A percentile compares a stretch with the other conserved stretches of the same genome.
Conservation (phyloP, 805 yeast genomes). For the Wickerhamomyces chaumierensis region DNA sequence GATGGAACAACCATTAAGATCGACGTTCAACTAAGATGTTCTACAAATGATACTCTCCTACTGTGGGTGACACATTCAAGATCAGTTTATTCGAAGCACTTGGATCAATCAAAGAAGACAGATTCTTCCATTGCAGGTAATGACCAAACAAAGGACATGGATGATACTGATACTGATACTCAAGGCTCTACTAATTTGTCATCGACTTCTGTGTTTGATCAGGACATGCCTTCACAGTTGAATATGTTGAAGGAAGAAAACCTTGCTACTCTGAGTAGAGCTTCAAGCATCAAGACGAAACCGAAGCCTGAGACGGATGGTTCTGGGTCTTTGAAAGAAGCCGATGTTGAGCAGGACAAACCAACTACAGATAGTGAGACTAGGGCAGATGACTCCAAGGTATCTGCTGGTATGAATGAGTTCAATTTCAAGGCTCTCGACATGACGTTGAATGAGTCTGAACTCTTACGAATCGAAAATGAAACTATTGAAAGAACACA, state of each 20-base stretch:
- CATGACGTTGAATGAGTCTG: constrained; percentile 22
- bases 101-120: constrained; percentile 3
- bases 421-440: constrained; percentile 11
- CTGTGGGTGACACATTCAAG: constrained; percentile 86
- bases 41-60: constrained; percentile 44
- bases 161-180: constrained; percentile 1
- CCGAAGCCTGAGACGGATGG: not conserved
- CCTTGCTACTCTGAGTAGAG: constrained; percentile 16
- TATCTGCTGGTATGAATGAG: constrained; percentile 4
- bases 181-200: not conserved
- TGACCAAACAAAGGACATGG: constrained; percentile 4
- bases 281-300: constrained; percentile 14
- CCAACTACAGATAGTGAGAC: constrained; percentile 3
- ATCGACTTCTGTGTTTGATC: constrained; percentile 11
- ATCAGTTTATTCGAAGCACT: constrained; percentile 15
- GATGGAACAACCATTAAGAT: constrained; percentile 58
- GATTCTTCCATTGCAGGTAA: too few relatives aligned
- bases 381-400: not conserved
- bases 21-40: constrained; percentile 74
- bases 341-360: too few relatives aligned
- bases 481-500: constrained; percentile 28
- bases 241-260: constrained; percentile 28
- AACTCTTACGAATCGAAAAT: constrained; percentile 33
- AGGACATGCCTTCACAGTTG: constrained; percentile 28
- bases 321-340: too few relatives aligned